Base-by-base conservation (phyloP, 805 yeast species). In the Ogataea zsoltii region DNA sequence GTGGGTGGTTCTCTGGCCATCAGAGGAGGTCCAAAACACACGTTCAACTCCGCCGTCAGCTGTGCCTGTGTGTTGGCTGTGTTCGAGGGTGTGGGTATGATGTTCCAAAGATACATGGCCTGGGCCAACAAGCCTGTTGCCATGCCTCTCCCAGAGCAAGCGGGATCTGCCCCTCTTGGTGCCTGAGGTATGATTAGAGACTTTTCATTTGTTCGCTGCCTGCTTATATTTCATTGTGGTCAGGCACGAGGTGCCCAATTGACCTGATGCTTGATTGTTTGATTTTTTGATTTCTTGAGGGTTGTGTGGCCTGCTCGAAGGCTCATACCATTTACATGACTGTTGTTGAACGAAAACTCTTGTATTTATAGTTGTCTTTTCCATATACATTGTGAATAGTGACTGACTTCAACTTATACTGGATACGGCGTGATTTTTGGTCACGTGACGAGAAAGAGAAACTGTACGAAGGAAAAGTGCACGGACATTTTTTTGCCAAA, bases 11-110 rank as follows among this genome's bases (percentile, higher is more conserved):
- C 98, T 17, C 75, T 94, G 58, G 99, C 98, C 50, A 82, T 94
- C 57, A 89, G 99, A 82, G 99, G 99, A 63, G 99, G 99, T 43
- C 89, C 96, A 91, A 88, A 82, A 73, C 97, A 92, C 68, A 87
- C 96, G 41, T 80, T 97, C 72, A 92, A 90, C 69, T 86, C 96
- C 50, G 98, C 98, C 58, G 90, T 94, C 58, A 87, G 96, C 25
- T 94, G 99, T 82, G 98, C 96, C 29, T 88, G 96, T 77, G 80
- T 94, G 57, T 77, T 94, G 63, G 99, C 97, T 63, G 94, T 89
- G 42, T 87, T 94, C 60, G 99, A 94, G 74, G 99, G 99, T 77
- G 97, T 89, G 41, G 98, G 98, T 63, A 80, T 92, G 78, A 88
- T 91, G 82, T 81, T 92, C 78, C 95, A 86, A 68, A 82, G 97